Base-by-base conservation (phyloP, 2,329 filamentous ascomycete species). In the Colletotrichum gigasporum region DNA sequence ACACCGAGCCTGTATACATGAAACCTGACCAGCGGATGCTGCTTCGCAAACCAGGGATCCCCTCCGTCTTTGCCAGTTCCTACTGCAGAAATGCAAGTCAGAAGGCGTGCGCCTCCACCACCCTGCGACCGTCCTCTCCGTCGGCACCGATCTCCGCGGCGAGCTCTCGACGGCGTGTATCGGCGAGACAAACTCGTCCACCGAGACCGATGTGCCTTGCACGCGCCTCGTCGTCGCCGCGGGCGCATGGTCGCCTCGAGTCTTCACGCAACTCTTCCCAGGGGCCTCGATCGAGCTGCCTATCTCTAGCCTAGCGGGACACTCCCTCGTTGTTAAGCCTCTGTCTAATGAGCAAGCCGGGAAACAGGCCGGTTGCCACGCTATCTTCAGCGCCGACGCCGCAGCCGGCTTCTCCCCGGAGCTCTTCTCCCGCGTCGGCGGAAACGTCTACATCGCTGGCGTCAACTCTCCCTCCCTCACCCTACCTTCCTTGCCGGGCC, bases 361-460 rank as follows among this genome's bases (percentile, higher is more conserved):
- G n/a, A 80, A 83, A 54, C 71, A 70, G 2, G 69, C 78, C 30
- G 79, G 80, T 2, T 91, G 87, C 72, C 89, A 93, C 73, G 89
- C 91, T 2, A 76, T 95, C 3, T 94, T 92, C 71, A 87, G 88
- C 3, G 86, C 85, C 3, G 82, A 87, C 60, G 79, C 77, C 0
- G 77, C 77, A n/a, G n/a, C n/a, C 3, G 83, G 82, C 0, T 93
- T 90, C 75, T 88, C 87, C 3, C 90, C 91, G 0, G 92, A 94
- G 74, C 80, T 92, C 10, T 93, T 92, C 74, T 87, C 88, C 1
- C 82, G 92, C 10, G 71, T 85, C 4, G 87, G 87, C 8, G 89
- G 87, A 1, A 85, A 92, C 59, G 85, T 95, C 18, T 95, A 92
- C 74, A 78, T 95, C 32, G 90, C 90, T 0, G 92, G 92, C 0